Percentiles rank a stretch among this genome's conserved stretches.
Conservation (phyloP, 805 yeast species). For the Cephaloascus albidus region DNA sequence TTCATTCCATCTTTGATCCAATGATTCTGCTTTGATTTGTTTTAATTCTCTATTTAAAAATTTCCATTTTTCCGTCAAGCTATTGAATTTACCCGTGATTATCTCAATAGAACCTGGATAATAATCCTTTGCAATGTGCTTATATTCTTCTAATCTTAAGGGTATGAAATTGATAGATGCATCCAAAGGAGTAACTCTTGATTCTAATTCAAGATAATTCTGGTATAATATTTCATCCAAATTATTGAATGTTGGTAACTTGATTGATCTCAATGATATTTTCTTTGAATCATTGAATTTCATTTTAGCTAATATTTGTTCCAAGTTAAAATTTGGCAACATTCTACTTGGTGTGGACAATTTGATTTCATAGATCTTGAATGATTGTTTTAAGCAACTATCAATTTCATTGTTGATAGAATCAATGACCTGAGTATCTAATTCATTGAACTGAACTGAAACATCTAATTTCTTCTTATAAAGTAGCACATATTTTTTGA, state of each 20-base stretch:
- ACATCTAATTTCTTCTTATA: slow-evolving; percentile 26
- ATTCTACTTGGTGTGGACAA: slow-evolving; percentile 21
- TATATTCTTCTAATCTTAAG: slow-evolving; percentile 34
- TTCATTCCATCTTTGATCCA: slow-evolving; percentile 49
- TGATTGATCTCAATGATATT: slow-evolving; percentile 6
- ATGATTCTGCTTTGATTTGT: slow-evolving; percentile 31
- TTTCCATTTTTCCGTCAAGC: slow-evolving; percentile 28
- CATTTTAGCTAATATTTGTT: not conserved
- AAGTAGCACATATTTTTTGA: slow-evolving; percentile 14
- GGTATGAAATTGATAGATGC: slow-evolving; percentile 47
- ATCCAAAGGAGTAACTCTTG: slow-evolving; percentile 37
- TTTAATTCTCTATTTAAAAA: slow-evolving; percentile 29
- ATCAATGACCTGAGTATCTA: slow-evolving; percentile 27
- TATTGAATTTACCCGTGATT: slow-evolving; percentile 27
- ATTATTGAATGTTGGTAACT: slow-evolving; percentile 27
- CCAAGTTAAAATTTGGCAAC: not conserved
- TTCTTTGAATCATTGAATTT: slow-evolving; percentile 3
- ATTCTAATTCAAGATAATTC: slow-evolving; percentile 30
- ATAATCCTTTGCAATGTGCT: slow-evolving; percentile 12
- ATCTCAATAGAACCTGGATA: slow-evolving; percentile 19
- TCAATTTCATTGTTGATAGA: slow-evolving; percentile 30
- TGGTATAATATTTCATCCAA: slow-evolving; percentile 29
- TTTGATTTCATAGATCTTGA: slow-evolving; percentile 25
- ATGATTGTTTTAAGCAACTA: slow-evolving; percentile 20
- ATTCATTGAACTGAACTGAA: slow-evolving; percentile 33